These are phyloP conservation scores for Poronia punctata DNA, from an alignment of 495 filamentous ascomycete species.

Conservation along the genomic window DNA sequence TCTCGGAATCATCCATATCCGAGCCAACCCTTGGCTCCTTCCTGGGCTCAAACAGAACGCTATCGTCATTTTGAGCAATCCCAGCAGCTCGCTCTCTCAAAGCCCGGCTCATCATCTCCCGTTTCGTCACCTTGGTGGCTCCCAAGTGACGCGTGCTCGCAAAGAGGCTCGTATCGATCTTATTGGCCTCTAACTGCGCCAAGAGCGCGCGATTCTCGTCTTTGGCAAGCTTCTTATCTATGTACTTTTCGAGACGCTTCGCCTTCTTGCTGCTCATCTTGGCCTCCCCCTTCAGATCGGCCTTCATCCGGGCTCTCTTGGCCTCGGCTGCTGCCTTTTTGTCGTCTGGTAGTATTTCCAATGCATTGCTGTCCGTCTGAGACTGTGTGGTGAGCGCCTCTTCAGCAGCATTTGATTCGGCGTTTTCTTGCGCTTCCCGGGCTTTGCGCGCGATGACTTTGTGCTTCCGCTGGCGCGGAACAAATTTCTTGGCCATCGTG, in stretches of 20 bases:
- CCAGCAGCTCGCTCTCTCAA: constrained; percentile 53
- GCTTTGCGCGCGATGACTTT: constrained; percentile 48
- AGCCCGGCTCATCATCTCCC: constrained; percentile 54
- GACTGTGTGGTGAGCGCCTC: constrained; percentile 16
- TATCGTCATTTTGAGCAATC: constrained; percentile 35
- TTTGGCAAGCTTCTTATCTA: constrained; percentile 90
- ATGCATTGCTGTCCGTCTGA: constrained; percentile 59
- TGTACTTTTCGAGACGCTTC: constrained; percentile 93
- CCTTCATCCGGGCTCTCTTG: constrained; percentile 48
- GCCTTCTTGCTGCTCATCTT: constrained; percentile 86
- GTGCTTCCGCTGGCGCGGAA: constrained; percentile 76
- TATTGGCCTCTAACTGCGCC: constrained; percentile 68
- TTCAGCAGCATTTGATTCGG: constrained; percentile 27
- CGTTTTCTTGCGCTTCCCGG: constrained; percentile 37
- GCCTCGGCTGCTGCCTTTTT: constrained; percentile 61
- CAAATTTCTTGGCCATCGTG: constrained; percentile 63
- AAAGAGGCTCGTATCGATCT: constrained; percentile 74
- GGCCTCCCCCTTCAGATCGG: constrained; percentile 60
- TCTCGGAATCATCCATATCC: constrained; percentile 22
- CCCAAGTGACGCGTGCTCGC: constrained; percentile 71
- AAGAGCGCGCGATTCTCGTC: constrained; percentile 85
- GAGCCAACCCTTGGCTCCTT: constrained; percentile 22
- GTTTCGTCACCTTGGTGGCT: constrained; percentile 55
- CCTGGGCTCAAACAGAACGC: constrained; percentile 29
- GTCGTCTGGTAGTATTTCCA: constrained; percentile 58